Conservation (phyloP, 352 stramenopile genomes). For the Pythium apleroticum region DNA sequence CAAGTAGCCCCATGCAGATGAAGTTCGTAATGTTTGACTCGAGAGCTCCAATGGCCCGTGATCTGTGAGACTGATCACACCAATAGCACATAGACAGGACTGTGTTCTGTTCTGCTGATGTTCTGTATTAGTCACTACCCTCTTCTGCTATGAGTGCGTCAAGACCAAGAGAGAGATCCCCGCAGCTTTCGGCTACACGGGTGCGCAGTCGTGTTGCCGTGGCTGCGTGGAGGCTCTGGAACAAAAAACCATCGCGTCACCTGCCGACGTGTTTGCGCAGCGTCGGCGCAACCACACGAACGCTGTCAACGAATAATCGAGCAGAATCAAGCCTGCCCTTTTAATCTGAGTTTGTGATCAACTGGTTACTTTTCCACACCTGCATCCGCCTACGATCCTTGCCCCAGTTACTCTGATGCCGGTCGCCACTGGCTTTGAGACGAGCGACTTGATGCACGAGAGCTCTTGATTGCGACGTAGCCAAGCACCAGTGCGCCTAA, state of each 20-base stretch:
- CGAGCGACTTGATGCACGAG: background rate
- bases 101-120: too few species aligned
- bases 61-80: too few species aligned
- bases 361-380: too few species aligned
- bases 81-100: too few species aligned
- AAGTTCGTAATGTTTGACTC: too few species aligned
- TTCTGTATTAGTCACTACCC: too few species aligned
- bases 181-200: constrained; percentile 73
- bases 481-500: constrained; percentile 27
- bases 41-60: too few species aligned
- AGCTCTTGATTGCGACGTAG: constrained; percentile 11
- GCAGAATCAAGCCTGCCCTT: too few species aligned
- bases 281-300: constrained; percentile 53
- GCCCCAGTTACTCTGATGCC: background rate
- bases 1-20: too few species aligned
- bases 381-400: too few species aligned
- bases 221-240: constrained; percentile 80
- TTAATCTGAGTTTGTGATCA: too few species aligned
- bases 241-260: constrained; percentile 83
- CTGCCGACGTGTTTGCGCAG: constrained; percentile 82
- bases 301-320: constrained; percentile 26
- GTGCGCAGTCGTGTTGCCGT: constrained; percentile 74
- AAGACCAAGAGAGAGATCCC: constrained; percentile 84
- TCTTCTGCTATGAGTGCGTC: constrained; percentile 79
- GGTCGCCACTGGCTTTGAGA: constrained; percentile 12